Conservation (phyloP, 2,329 filamentous ascomycete genomes). For the Fusarium equiseti region DNA sequence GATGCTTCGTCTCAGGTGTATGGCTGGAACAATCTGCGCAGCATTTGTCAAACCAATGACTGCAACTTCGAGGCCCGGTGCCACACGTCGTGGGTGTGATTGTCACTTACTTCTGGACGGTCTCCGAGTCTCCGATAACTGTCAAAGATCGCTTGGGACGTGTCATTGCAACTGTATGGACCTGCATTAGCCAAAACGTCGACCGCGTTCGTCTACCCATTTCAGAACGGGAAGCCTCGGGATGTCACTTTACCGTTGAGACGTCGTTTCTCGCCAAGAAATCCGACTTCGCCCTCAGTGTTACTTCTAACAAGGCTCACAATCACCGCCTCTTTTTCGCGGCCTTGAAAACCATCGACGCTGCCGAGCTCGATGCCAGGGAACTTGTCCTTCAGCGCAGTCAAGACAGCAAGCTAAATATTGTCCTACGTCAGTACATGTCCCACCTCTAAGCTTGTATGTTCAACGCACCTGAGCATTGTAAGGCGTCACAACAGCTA, state of each 20-base stretch:
- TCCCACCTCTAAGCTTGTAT: conserved; percentile 11
- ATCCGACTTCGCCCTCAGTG: conserved; percentile 86
- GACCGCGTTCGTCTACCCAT: conserved; percentile 10
- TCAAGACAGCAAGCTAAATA: conserved; percentile 77
- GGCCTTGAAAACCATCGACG: conserved; percentile 96
- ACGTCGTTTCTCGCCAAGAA: conserved; percentile 89
- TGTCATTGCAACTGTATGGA: conserved; percentile 93
- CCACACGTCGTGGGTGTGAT: conserved; percentile 2
- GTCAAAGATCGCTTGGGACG: conserved; percentile 90
- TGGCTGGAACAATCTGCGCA: conserved; percentile 37
- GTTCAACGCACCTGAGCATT: conserved; percentile 79
- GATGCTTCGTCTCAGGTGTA: conserved; percentile 39
- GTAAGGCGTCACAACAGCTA: conserved; percentile 95
- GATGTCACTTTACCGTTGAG: conserved; percentile 79
- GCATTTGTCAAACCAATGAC: conserved; percentile 29
- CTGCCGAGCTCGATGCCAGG: conserved; percentile 93
- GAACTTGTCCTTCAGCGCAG: conserved; percentile 83
- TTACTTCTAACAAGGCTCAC: conserved; percentile 97
- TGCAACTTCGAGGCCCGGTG: conserved; percentile 20
- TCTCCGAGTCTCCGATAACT: conserved; percentile 94
- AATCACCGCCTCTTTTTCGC: conserved; percentile 95
- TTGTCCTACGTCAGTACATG: conserved; percentile 38
- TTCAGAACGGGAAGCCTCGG: conserved; percentile 8
- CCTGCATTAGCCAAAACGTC: conserved; percentile 37
- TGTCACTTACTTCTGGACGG: conserved; percentile 81